Base-by-base conservation (phyloP, 2,329 filamentous ascomycete genomes). In the Stromatinia cepivora region DNA sequence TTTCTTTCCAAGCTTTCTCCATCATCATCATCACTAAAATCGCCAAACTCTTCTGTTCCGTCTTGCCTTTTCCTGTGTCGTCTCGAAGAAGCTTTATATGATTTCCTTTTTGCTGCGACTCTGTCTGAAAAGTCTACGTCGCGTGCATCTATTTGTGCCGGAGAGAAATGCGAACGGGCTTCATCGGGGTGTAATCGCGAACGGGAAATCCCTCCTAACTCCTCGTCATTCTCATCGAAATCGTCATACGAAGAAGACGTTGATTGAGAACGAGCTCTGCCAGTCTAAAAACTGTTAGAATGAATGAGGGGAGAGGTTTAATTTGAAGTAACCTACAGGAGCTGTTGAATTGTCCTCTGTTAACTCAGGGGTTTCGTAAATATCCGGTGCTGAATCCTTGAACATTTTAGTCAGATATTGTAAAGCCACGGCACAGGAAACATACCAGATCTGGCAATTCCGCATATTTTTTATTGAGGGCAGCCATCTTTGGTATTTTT, bases 301-400 rank as follows among this genome's bases (percentile, higher is more conserved):
- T 11, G 9, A 42, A 36, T 7, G 36, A 15, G 1, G 11, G 11
- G 17, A 17, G 22, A 22, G 25, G 17, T 42, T 22, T 4, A 28
- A 5, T 20, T 25, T 57, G 58, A 25, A 52, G 36, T 69, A 54
- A 80, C 87, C 80, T 82, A 94, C 92, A 69, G 90, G 92, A 69
- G 93, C 83, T 61, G 93, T 97, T 31, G 93, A 97, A 72, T 88
- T 91, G 80, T 97, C 94, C 78, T 97, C 93, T 69, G 91, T 94
- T 74, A 97, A 84, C 69, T 97, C 94, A 73, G 94, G 94, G 22
- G 95, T 98, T 81, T 98, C 94, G 84, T 97, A 98, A 76, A 97
- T 92, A 78, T 98, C 95, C 74, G 94, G 94, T 39, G 94, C 93
- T 67, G 90, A 91, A 81, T 97, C 94, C 92, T 96, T 64, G 28